Evolutionary conservation across 129 eudicot species (phyloP), one percentile per base, ranked within the genome.

Genomic region (Smallanthus sonchifolius): DNA sequence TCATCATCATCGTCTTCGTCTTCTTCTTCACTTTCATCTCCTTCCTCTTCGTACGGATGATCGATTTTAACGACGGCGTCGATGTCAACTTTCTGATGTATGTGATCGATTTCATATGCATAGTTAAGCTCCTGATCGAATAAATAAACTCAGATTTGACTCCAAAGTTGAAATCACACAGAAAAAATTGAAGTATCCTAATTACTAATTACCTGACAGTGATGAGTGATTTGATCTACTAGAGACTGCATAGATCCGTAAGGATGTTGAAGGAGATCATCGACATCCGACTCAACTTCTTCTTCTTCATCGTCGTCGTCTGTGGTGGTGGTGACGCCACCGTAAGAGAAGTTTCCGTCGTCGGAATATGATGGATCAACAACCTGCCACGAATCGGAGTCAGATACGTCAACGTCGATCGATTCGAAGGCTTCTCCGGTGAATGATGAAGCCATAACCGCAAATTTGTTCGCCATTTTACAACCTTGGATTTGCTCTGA

Each of bases 371-470:
- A 88, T 6, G 75, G 76, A 67, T 74, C 72, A 77, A 89, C 54
- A 48, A 89, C 44, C 78, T 87, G 87, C 92, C 92, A 89, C 2
- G 88, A 62, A 35, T 84, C 84, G 34, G 88, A 80, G 6, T 38
- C 74, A 6, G 69, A 63, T 2, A 65, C 66, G 10, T 77, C 75
- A 40, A 43, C 47, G 38, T 72, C 74, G 61, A 79, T 28, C 6
- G 78, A 14, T 39, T 79, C 78, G 17, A 71, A 79, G 65, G 68
- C 39, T 8, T 79, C 78, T 7, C 28, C 83, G 68, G 49, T 43
- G 9, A 79, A 54, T 54, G 83, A 72, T 79, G 83, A 72, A 44
- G 24, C 37, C 45, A 51, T 19, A 7, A 28, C 37, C 24, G 64
- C n/a, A 6, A 67, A 79, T 64, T 38, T 70, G 72, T 49, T 78